These are phyloP conservation scores for Tylopilus balloui DNA, from an alignment of 768 basidiomycete genomes.

Conservation along the genomic window DNA sequence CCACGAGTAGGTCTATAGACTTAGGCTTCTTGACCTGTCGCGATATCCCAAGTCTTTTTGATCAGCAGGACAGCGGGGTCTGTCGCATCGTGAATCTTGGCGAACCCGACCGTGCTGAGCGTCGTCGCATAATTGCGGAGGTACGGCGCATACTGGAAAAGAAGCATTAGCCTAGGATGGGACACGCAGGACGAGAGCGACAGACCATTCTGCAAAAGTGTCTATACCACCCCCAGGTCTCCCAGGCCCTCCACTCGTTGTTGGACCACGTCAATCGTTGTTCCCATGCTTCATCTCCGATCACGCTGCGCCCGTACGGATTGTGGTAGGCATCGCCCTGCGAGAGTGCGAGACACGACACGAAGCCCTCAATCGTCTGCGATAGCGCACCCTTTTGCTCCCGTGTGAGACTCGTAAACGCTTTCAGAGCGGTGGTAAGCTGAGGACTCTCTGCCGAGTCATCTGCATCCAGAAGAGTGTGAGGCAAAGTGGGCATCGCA, in stretches of 20 bases:
- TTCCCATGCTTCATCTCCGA: conserved; percentile 66
- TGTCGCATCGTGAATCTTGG: conserved; percentile 52
- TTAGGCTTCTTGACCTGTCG: conserved; percentile 54
- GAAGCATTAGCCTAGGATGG: not conserved
- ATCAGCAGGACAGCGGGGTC: conserved; percentile 57
- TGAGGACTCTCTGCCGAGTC: conserved; percentile 61
- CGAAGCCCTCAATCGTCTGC: conserved; percentile 72
- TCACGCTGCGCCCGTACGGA: conserved; percentile 48
- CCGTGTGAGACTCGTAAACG: conserved; percentile 64
- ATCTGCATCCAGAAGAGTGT: conserved; percentile 27
- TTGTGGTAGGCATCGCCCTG: conserved; percentile 43
- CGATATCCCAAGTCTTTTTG: conserved; percentile 66
- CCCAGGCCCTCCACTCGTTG: conserved; percentile 80
- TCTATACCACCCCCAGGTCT: conserved; percentile 88
- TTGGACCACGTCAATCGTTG: conserved; percentile 64
- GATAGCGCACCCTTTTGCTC: conserved; percentile 76
- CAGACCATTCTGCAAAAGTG: conserved; percentile 82
- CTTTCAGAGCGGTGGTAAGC: conserved; percentile 68
- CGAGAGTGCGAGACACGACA: conserved; percentile 52
- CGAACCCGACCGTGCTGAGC: conserved; percentile 63
- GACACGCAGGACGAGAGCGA: conserved; percentile 8
- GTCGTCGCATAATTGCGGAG: conserved; percentile 71
- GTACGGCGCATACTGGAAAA: conserved; percentile 69
- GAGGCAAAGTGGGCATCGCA: not conserved
- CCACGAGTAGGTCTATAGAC: not conserved